Evolutionary conservation across 257 asterid genomes (phyloP).

Genomic region (Oldenlandia corymbosa): DNA sequence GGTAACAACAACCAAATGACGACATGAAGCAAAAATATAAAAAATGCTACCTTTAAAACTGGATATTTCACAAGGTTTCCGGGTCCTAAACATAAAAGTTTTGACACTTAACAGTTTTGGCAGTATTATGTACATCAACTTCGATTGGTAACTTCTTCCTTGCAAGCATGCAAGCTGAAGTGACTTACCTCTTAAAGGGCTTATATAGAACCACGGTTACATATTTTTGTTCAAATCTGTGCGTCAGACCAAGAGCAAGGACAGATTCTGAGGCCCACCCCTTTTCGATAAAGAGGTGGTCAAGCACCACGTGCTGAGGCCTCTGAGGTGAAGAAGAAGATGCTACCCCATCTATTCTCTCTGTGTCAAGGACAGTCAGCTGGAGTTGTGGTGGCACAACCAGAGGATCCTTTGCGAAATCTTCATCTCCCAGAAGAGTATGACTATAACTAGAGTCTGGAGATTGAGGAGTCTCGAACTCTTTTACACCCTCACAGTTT

Average conservation of each 20-base stretch:
- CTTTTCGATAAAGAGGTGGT: slow-evolving; percentile 78
- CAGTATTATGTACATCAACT: neutral
- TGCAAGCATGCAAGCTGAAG: neutral
- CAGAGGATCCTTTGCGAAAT: slow-evolving; percentile 72
- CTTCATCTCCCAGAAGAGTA: slow-evolving; percentile 58
- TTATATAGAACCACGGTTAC: slow-evolving; percentile 84
- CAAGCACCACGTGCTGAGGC: slow-evolving; percentile 83
- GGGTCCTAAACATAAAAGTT: neutral
- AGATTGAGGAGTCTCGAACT: slow-evolving; percentile 84
- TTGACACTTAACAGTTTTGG: neutral
- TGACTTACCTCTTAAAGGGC: slow-evolving; percentile 64
- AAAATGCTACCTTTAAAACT: too few species aligned
- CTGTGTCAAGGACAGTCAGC: slow-evolving; percentile 37
- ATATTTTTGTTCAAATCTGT: slow-evolving; percentile 79
- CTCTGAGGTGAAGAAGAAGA: slow-evolving; percentile 27
- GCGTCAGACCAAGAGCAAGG: slow-evolving; percentile 75
- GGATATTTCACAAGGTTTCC: too few species aligned
- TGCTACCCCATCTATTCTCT: slow-evolving; percentile 32
- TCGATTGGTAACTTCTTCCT: neutral
- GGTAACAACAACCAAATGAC: too few species aligned
- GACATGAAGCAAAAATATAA: too few species aligned
- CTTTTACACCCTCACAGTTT: slow-evolving; percentile 66
- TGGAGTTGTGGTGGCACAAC: slow-evolving; percentile 74
- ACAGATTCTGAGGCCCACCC: slow-evolving; percentile 64
- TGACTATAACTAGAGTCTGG: slow-evolving; percentile 80